Base-by-base conservation (phyloP, 495 filamentous ascomycete genomes). In the Hypoxylon subgilvum region DNA sequence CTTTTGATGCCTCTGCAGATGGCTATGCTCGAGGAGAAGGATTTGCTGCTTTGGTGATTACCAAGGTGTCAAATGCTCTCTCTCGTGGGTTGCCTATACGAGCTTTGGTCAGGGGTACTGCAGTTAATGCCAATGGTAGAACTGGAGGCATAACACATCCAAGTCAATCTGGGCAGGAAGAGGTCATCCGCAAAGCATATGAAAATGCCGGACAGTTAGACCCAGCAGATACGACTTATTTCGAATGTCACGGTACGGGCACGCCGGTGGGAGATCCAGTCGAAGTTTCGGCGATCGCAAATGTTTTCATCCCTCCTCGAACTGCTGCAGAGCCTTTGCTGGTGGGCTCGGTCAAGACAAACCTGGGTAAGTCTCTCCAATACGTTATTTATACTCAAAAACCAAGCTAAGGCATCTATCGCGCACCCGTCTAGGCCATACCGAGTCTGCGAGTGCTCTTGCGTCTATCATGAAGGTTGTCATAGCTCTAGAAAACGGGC, bases 1-100 rank as follows among this genome's bases (percentile, higher is more conserved):
- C 74, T 0, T 77, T 75, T 32, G 84, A 87, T 48, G 70, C 74
- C 0, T 39, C 57, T 0, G 88, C 86, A 0, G 75, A 87, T 56
- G 88, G 87, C 0, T 91, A 87, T 64, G 88, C 27, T 0, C 80
- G 88, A 3, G 79, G 86, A 6, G 83, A 81, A 19, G 76, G 88
- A 0, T 82, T 69, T 0, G 78, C 68, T 5, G 77, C 77, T 2
- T 43, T 91, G 8, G 90, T 89, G 61, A 67, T n/a, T n/a, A n/a
- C n/a, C n/a, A n/a, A 61, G 6, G 67, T 85, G 60, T 75, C 21
- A 31, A 72, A 80, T 17, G 87, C 81, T 0, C n/a, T n/a, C n/a
- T n/a, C n/a, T n/a, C n/a, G n/a, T n/a, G n/a, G 69, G 3, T 72
- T 78, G 36, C 76, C 75, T 0, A 82, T 88, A 35, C 74, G 84